Evolutionary conservation across 768 basidiomycete genomes (phyloP), one percentile per base, ranked within the genome.

Genomic region (Lactarius hatsudake): DNA sequence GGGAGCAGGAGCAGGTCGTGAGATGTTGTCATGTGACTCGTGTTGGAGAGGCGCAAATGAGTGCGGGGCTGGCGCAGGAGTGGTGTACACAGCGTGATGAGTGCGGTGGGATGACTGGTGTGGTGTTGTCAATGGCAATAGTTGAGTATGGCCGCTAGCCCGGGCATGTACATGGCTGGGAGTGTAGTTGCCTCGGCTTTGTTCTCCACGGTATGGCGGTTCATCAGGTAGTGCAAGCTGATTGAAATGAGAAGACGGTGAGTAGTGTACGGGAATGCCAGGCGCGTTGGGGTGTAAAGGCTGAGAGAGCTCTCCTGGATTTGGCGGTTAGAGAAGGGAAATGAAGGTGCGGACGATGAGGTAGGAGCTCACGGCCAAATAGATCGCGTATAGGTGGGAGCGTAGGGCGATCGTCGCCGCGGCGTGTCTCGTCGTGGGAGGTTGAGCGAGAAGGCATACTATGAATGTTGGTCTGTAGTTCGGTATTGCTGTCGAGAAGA

Each of bases 311-410:
- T 71, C 71, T 42, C 57, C 71, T 71, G 42, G 15, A 8, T 9
- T 48, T 34, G 5, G 56, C 17, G 18, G 42, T 68, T n/a, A 45
- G 40, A 5, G 32, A 38, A 17, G 57, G 15, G 51, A 36, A 6
- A 28, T 34, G 12, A 10, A 9, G 12, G 12, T 38, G 42, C 23
- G 30, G 40, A 65, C 12, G 51, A 26, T 13, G 23, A 32, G 26
- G 61, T 23, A 28, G 26, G 28, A 28, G 60, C 71, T 58, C 38
- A 71, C 71, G 64, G 2, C 71, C 64, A 54, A 71, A 71, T 12
- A 71, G 59, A 43, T 71, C 65, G 34, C 69, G 69, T 32, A 71
- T 71, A 8, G 69, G 69, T 20, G 71, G 71, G n/a, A 71, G 69
- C 32, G 71, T 71, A 40, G 71, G 71, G 34, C 71, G 68, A 60